phyloP scores from a whole-genome alignment of 768 basidiomycete genomes.

The Tulasnella sp. region DNA sequence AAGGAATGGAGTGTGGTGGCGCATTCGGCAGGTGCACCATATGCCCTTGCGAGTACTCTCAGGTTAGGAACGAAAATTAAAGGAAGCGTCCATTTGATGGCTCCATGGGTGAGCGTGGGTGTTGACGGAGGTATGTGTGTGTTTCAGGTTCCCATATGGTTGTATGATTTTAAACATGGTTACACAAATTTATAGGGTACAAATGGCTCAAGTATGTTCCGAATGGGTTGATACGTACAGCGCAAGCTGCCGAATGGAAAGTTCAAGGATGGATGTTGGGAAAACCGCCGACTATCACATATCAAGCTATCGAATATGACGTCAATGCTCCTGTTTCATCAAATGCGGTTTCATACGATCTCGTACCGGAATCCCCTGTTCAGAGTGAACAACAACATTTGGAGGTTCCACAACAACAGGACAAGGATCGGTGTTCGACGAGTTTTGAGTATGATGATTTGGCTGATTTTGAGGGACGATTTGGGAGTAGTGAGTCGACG shows the following conservation, averaged over 20 bases:
- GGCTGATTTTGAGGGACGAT: conserved; percentile 73
- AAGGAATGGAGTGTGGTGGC: conserved; percentile 80
- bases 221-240: conserved; percentile 81
- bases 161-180: too few species aligned
- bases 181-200: conserved; percentile 52
- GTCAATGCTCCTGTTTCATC: too few species aligned
- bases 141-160: too few species aligned
- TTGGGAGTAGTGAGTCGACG: conserved; percentile 43
- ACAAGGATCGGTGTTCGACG: conserved; percentile 1
- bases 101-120: conserved; percentile 90
- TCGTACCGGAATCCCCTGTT: too few species aligned
- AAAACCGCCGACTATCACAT: conserved; percentile 76
- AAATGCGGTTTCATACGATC: too few species aligned
- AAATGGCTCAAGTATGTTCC: conserved; percentile 97
- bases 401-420: neutral
- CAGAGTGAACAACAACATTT: too few species aligned
- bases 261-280: conserved; percentile 96
- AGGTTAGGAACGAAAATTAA: conserved; percentile 49
- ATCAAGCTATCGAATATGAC: conserved; percentile 75
- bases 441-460: conserved; percentile 84
- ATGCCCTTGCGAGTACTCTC: conserved; percentile 79
- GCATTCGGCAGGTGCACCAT: conserved; percentile 91
- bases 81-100: conserved; percentile 77
- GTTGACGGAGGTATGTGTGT: conserved; percentile 58
- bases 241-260: conserved; percentile 95